Percentiles rank a stretch among this genome's conserved stretches.
Evolutionary conservation across 306 rosid species (phyloP).

Genomic region (Cucumis sativus): DNA sequence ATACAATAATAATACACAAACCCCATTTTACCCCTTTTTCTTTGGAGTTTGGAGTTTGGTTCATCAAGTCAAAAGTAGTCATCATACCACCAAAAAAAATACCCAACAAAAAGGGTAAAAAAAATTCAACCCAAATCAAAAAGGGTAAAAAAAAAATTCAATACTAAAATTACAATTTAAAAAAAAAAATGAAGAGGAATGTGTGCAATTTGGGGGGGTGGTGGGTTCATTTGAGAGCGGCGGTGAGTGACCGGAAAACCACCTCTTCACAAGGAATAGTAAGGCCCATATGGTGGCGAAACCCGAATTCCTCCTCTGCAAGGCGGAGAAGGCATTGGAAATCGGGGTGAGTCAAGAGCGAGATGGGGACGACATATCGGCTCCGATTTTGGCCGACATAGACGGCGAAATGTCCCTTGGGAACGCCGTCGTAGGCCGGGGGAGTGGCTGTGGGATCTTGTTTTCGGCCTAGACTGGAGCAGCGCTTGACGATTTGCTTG

Average conservation of each 20-base stretch:
- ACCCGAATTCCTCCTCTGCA: slow-evolving; percentile 94
- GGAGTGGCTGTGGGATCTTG: slow-evolving; percentile 14
- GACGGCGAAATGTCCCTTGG: slow-evolving; percentile 81
- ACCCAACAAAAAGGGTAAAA: neutral
- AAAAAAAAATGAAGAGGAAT: neutral
- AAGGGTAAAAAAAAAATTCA: neutral
- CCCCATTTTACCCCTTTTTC: neutral
- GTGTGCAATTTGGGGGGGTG: neutral
- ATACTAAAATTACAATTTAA: neutral
- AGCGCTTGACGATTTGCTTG: slow-evolving; percentile 64
- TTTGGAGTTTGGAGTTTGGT: neutral
- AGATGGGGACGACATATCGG: slow-evolving; percentile 79
- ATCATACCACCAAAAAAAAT: neutral
- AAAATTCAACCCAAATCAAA: neutral
- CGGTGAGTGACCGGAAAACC: slow-evolving; percentile 55
- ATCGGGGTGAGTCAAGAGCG: slow-evolving; percentile 64
- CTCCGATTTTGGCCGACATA: slow-evolving; percentile 77
- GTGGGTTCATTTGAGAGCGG: slow-evolving; percentile 31
- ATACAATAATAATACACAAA: neutral
- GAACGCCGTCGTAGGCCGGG: slow-evolving; percentile 54
- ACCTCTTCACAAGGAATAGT: slow-evolving; percentile 91
- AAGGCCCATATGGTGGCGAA: slow-evolving; percentile 86
- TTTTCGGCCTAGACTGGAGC: slow-evolving; percentile 61
- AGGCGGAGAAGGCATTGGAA: slow-evolving; percentile 75
- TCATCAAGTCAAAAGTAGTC: neutral